Base-by-base conservation (phyloP, 192 early-diverging fungal species). In the Linnemannia zychae region DNA sequence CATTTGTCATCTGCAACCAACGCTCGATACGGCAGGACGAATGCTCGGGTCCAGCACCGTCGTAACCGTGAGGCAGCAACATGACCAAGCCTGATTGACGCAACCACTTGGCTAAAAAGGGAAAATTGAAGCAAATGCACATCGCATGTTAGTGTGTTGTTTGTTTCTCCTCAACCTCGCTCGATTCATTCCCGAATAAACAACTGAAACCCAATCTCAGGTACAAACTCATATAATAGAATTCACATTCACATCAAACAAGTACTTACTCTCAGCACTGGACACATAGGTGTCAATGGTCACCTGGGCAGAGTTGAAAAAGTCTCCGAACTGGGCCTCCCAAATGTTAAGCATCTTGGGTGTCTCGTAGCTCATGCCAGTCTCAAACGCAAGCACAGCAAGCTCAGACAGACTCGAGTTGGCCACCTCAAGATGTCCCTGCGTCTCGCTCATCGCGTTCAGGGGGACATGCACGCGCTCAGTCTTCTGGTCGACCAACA, bases 281-380 rank as follows among this genome's bases (percentile, higher is more conserved):
- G 94, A 82, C 34, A 99, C 81, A 87, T 94, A 98, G 17, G 97
- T 97, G 88, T 99, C 98, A 77, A 98, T 95, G 28, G 97, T 96
- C 50, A 98, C 96, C 82, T 99, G 97, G 0, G 97, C 97, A 46
- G 95, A 95, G 84, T 98, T 98, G 92, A 96, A 96, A 83, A 99
- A 99, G 87, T 99, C 98, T 72, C 98, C 98, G 88, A 99, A 99
- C 89, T 99, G 98, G 1, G 97, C 97, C 82, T 98, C 98, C 98
- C 98, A 99, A 57, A 99, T 96, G 60, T 93, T 93, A n/a, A 99
- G 88, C 11, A 91, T 87, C 57, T 95, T 92, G 20, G 98, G 98
- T 33, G 92, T 94, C 83, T 97, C 97, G 85, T 94, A 94, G 6
- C 97, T 97, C 82, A 97, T 94, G 68, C 98, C 98, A 79, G 97